Base-by-base conservation (phyloP, 805 yeast species). In the Cyberlindnera bimundalis region DNA sequence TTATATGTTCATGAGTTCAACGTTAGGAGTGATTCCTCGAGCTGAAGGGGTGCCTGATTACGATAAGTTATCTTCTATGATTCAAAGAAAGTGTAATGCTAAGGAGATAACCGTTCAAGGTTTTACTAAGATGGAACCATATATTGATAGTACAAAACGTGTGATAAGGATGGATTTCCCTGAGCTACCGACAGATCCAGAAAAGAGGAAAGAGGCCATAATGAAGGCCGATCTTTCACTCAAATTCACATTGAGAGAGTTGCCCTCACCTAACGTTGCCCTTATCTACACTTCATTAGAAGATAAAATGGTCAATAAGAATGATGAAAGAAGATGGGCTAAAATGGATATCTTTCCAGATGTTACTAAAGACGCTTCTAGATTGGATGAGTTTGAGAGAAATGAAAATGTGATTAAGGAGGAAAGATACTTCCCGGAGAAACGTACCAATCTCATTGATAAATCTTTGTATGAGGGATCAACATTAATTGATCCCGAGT, bases 231-330 rank as follows among this genome's bases (percentile, higher is more conserved):
- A 70, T 45, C 42, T 45, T 2, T 46, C 65, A 13, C 45, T 86
- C 10, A 67, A 83, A 38, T 68, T 69, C 15, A 68, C 84, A 4
- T 46, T 84, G n/a, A 73, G 84, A 27, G 78, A 76, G 40, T 59
- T 84, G 11, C 96, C 96, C 1, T 71, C 90, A 0, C 96, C 96
- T 0, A 74, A 76, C 45, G 73, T 72, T 40, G 67, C 88, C 2
- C 62, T 89, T 2, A 59, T 87, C 2, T 66, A 79, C 43, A 77
- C 89, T 0, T 68, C 81, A 0, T 33, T 59, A 10, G 51, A 56
- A 4, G 15, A 29, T 3, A 42, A 42, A 3, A 47, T 51, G 3
- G 52, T 55, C n/a, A 58, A 58, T 34, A 46, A 21, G 29, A 43
- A 32, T 29, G 47, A 47, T 38, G 72, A 43, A 47, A 58, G 35